Evolutionary conservation across 1,139 yeast species (phyloP).

Genomic region (Maudiozyma humilis): DNA sequence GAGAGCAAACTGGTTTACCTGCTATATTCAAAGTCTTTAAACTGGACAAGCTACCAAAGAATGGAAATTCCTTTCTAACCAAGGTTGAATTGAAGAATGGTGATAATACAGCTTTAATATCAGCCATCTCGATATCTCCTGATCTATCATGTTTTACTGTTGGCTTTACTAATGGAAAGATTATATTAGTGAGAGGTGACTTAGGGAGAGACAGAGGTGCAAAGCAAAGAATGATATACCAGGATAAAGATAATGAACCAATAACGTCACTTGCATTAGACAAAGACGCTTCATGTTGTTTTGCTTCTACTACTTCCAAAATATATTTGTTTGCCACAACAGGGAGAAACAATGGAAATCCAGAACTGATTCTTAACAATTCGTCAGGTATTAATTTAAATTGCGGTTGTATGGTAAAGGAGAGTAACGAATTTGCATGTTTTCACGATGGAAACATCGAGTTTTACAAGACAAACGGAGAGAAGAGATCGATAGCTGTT

Average conservation of each 20-base stretch:
- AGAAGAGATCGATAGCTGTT: constrained; percentile 50
- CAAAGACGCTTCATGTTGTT: constrained; percentile 18
- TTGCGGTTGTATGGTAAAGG: constrained; percentile 42
- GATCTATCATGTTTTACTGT: constrained; percentile 63
- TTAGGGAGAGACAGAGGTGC: constrained; percentile 82
- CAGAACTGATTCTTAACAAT: constrained; percentile 54
- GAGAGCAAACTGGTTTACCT: constrained; percentile 66
- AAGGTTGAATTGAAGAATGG: constrained; percentile 40
- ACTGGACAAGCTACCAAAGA: constrained; percentile 40
- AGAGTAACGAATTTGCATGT: constrained; percentile 27
- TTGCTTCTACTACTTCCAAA: constrained; percentile 43
- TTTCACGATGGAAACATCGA: constrained; percentile 30
- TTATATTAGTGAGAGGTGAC: constrained; percentile 79
- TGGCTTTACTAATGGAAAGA: constrained; percentile 85
- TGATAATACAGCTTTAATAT: constrained; percentile 62
- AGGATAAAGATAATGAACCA: constrained; percentile 54
- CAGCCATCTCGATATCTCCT: constrained; percentile 49
- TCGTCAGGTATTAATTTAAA: constrained; percentile 62
- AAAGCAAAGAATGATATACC: constrained; percentile 71
- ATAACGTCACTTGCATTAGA: constrained; percentile 55
- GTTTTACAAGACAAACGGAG: constrained; percentile 38
- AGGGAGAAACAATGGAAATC: constrained; percentile 67
- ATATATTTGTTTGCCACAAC: constrained; percentile 68
- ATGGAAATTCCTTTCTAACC: constrained; percentile 37
- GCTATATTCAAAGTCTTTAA: constrained; percentile 67